Base-by-base conservation (phyloP, 371 early-diverging fungal genomes). In the Quaeritorhiza haematococci region DNA sequence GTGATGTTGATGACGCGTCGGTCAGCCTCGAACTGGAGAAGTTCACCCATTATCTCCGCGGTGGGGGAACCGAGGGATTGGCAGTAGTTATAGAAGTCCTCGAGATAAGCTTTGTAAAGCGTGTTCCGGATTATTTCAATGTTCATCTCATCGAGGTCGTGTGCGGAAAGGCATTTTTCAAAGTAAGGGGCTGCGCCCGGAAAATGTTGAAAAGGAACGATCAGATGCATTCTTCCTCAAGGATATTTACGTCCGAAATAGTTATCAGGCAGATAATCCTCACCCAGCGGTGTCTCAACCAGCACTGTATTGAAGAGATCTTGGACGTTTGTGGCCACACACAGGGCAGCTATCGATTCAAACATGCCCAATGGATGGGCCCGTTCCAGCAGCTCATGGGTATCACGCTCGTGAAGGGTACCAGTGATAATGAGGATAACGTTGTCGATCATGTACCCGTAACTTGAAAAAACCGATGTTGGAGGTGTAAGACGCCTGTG, bases 51-150 rank as follows among this genome's bases (percentile, higher is more conserved):
- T 33, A 96, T 84, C 59, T 95, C 90, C n/a, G 82, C 90, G 3
- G 98, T 96, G 7, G 87, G 80, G 3, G 86, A 91, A 52, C 90
- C 94, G n/a, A 94, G 64, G 1, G 55, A 59, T 61, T 85, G 81
- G 63, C 93, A 92, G 73, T 91, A 98, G 10, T 75, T 67, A 69
- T 93, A 89, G 74, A 96, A 98, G 73, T 98, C 98, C 78, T 97
- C 97, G 54, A 98, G 70, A 62, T 98, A 98, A 6, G 96, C 94
- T 73, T 95, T 96, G 82, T 95, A 94, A 35, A 98, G 82, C 3
- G 95, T 94, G 78, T 96, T 97, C 61, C 98, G 84, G 64, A 98
- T 98, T 56, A 98, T 96, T 69, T 98, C 98, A 75, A 97, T 96
- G 72, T 98, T 96, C 72, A 96, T 81, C 72, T 97, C 98, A 70